Conservation (phyloP, 164 flowering plant species). For the Platanus orientalis region DNA sequence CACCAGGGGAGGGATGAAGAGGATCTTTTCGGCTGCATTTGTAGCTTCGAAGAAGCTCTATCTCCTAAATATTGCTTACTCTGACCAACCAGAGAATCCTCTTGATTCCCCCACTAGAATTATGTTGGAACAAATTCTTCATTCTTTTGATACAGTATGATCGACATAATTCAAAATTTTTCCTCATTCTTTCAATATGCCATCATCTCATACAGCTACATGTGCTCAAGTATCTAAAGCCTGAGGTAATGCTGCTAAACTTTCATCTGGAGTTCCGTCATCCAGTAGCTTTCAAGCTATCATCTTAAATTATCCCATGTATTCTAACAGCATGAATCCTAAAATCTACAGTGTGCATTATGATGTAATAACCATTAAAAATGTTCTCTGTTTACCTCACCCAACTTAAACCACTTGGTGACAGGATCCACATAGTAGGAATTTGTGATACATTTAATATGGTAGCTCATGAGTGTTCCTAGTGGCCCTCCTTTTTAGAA, state of each 20-base stretch:
- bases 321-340: not conserved
- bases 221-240: not conserved
- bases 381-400: too few relatives aligned
- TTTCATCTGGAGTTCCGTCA: not conserved
- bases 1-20: slow-evolving; percentile 43
- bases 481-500: too few relatives aligned
- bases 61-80: slow-evolving; percentile 65
- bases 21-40: slow-evolving; percentile 56
- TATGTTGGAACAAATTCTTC: slow-evolving; percentile 65
- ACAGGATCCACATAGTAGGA: too few relatives aligned
- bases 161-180: slow-evolving; percentile 13
- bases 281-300: not conserved
- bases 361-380: not conserved
- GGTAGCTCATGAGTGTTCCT: too few relatives aligned
- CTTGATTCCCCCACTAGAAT: slow-evolving; percentile 41
- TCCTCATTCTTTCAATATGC: slow-evolving; percentile 7
- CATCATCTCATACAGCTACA: not conserved
- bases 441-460: too few relatives aligned
- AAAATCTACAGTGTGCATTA: not conserved
- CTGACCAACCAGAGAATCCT: slow-evolving; percentile 67
- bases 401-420: too few relatives aligned
- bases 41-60: slow-evolving; percentile 75
- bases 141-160: slow-evolving; percentile 65
- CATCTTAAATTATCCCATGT: not conserved
- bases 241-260: slow-evolving; percentile 8